A percentile compares a stretch with the other conserved stretches of the same genome.
phyloP scores from a whole-genome alignment of 2,329 filamentous ascomycete genomes.

The Chaetomiaceae sp. region DNA sequence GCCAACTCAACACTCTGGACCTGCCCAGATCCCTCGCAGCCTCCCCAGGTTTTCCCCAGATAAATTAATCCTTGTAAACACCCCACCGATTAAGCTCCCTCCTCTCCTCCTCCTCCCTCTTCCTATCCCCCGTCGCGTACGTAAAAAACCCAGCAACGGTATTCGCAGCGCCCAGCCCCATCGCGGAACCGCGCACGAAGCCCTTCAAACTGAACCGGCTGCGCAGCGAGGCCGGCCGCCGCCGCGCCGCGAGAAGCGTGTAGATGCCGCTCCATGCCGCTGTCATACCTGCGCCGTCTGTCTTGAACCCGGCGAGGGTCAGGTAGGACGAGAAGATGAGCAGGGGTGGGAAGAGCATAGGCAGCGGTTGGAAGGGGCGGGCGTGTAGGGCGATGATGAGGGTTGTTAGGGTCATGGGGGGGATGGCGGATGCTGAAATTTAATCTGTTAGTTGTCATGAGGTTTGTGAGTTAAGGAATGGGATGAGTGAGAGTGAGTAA shows the following conservation, averaged over 20 bases:
- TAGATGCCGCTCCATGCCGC: slow-evolving; percentile 56
- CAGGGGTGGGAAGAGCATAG: slow-evolving; percentile 48
- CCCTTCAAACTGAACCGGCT: slow-evolving; percentile 44
- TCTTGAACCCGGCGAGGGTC: slow-evolving; percentile 55
- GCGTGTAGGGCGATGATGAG: slow-evolving; percentile 53
- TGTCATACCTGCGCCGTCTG: slow-evolving; percentile 52
- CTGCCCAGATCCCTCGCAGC: not conserved
- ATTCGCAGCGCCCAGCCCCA: slow-evolving; percentile 48
- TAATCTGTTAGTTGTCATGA: not conserved
- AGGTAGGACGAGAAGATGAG: slow-evolving; percentile 56
- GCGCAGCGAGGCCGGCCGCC: slow-evolving; percentile 32
- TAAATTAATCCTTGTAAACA: slow-evolving; percentile 26
- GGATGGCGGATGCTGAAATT: slow-evolving; percentile 46
- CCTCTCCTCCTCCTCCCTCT: slow-evolving; percentile 46
- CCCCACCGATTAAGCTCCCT: slow-evolving; percentile 50
- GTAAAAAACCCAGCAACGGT: slow-evolving; percentile 47
- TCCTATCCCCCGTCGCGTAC: slow-evolving; percentile 48
- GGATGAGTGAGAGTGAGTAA: not conserved
- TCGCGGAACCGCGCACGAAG: slow-evolving; percentile 45
- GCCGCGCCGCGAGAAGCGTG: slow-evolving; percentile 49
- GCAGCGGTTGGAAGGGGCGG: slow-evolving; percentile 48
- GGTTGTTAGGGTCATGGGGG: slow-evolving; percentile 52
- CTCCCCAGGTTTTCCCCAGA: not conserved
- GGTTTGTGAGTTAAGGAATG: not conserved
- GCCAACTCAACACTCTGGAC: not conserved